Conservation (phyloP, 768 basidiomycete genomes). For the Omphalotus guepiniiformis region DNA sequence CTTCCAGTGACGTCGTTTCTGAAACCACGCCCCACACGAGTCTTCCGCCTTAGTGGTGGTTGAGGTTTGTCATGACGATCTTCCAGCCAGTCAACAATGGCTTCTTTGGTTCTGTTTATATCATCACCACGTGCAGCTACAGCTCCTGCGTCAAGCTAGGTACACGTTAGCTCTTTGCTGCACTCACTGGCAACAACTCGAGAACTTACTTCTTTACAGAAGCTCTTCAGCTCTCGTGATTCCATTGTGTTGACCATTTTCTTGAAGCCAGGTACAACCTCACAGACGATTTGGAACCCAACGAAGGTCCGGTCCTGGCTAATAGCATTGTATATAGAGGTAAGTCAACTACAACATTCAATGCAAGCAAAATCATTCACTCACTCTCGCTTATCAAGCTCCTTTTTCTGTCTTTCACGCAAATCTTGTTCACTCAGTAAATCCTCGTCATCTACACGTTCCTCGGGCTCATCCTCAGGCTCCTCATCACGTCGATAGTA, state of each 20-base stretch:
- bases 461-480: neutral
- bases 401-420: neutral
- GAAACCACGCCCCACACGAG: slow-evolving; percentile 7
- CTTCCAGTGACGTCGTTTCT: slow-evolving; percentile 16
- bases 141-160: slow-evolving; percentile 22
- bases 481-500: neutral
- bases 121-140: slow-evolving; percentile 21
- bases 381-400: neutral
- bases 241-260: neutral
- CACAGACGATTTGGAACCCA: neutral
- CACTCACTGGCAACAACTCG: slow-evolving; percentile 3
- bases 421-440: neutral
- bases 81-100: slow-evolving; percentile 21
- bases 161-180: slow-evolving; percentile 11
- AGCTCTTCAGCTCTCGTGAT: neutral
- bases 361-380: neutral
- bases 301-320: neutral
- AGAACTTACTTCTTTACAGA: neutral
- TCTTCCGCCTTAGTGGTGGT: neutral
- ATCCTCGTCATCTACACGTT: neutral
- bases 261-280: neutral
- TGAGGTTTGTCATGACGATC: slow-evolving; percentile 1
- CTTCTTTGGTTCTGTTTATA: slow-evolving; percentile 14
- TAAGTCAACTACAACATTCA: neutral
- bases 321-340: too few relatives aligned